Conservation (phyloP, 192 early-diverging fungal species). For the Coemansia pectinata region DNA sequence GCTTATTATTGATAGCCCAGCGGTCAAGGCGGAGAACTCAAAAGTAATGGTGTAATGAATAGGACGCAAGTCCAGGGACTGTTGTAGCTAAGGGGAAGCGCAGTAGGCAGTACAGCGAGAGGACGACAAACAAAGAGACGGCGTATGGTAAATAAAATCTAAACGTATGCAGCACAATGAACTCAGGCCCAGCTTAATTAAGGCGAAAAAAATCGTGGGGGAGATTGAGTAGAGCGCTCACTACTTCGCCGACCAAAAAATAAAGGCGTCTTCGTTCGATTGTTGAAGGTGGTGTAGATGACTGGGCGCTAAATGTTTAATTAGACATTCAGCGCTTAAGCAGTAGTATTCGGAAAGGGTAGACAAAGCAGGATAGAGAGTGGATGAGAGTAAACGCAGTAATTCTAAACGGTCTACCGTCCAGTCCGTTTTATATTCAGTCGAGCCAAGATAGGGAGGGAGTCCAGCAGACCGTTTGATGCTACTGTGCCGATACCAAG, state of each 20-base stretch:
- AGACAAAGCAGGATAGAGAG: neutral
- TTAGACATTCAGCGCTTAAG: neutral
- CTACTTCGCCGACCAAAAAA: neutral
- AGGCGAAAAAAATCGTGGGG: neutral
- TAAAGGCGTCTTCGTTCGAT: neutral
- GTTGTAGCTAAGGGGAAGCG: neutral
- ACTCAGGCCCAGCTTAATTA: neutral
- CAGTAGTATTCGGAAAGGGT: conserved; percentile 6
- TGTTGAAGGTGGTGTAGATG: neutral
- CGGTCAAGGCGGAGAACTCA: neutral
- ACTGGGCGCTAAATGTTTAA: conserved; percentile 1
- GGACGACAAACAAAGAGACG: neutral
- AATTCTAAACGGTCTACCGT: neutral
- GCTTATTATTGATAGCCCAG: conserved; percentile 4
- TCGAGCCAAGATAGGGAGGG: neutral
- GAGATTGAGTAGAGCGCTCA: neutral
- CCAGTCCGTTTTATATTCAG: neutral
- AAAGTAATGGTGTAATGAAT: neutral
- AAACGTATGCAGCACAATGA: neutral
- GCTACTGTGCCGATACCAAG: conserved; percentile 4
- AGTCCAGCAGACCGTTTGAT: neutral
- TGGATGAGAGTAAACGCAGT: conserved; percentile 1
- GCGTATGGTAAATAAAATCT: neutral
- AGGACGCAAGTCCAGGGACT: neutral
- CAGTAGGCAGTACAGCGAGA: neutral